Conservation (phyloP, 2,329 filamentous ascomycete species). For the Colletotrichum sp. region DNA sequence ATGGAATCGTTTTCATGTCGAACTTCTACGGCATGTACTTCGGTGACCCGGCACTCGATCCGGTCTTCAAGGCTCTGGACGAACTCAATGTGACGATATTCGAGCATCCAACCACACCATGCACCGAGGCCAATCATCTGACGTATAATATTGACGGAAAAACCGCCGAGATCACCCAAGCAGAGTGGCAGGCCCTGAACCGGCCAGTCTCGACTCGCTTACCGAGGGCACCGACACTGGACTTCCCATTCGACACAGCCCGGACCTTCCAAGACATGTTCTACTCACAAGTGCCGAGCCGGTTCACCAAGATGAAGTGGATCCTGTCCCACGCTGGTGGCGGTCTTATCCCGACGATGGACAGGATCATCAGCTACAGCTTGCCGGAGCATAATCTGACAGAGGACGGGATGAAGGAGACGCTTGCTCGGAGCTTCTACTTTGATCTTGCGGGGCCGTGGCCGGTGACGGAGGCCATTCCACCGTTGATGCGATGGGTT, state of each 20-base stretch:
- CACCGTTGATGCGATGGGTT: slow-evolving; percentile 27
- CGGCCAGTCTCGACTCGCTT: background rate
- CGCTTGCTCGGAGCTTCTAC: slow-evolving; percentile 24
- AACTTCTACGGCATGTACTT: slow-evolving; percentile 59
- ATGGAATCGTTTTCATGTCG: slow-evolving; percentile 56
- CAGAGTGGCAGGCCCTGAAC: slow-evolving; percentile 1
- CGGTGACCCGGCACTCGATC: slow-evolving; percentile 48
- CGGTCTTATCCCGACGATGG: slow-evolving; percentile 26
- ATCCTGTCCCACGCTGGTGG: slow-evolving; percentile 31
- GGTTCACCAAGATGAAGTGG: slow-evolving; percentile 27
- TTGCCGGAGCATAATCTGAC: slow-evolving; percentile 19
- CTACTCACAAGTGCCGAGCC: slow-evolving; percentile 21
- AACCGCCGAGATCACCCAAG: background rate
- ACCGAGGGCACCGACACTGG: slow-evolving; percentile 1
- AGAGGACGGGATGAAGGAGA: slow-evolving; percentile 33
- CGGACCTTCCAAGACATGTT: slow-evolving; percentile 22
- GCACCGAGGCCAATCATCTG: slow-evolving; percentile 29
- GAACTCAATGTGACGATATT: slow-evolving; percentile 52
- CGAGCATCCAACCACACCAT: slow-evolving; percentile 59
- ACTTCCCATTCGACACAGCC: slow-evolving; percentile 28
- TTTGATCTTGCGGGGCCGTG: slow-evolving; percentile 31
- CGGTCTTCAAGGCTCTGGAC: slow-evolving; percentile 54
- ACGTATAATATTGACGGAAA: slow-evolving; percentile 10
- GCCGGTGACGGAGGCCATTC: slow-evolving; percentile 24
- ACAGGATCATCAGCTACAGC: slow-evolving; percentile 14